Conservation (phyloP, 2,329 filamentous ascomycete species). For the Fusarium dlaminii region DNA sequence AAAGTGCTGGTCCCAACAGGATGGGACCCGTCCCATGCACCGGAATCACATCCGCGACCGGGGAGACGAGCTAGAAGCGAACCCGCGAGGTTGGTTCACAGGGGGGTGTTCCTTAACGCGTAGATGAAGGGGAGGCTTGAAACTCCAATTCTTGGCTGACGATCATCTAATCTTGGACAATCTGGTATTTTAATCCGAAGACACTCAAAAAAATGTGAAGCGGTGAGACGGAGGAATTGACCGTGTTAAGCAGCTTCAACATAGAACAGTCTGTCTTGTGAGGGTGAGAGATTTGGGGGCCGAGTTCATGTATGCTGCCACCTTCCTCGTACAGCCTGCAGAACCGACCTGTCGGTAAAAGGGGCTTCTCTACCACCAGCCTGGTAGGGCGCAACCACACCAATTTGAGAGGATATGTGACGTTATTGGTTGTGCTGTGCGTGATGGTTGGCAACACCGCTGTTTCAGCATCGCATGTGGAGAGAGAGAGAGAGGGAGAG, state of each 20-base stretch:
- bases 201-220: not conserved
- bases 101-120: not conserved
- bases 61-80: not conserved
- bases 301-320: not conserved
- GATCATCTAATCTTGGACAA: slow-evolving; percentile 1
- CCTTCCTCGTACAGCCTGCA: slow-evolving; percentile 4
- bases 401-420: not conserved
- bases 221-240: slow-evolving; percentile 19
- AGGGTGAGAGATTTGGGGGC: not conserved
- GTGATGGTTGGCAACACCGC: slow-evolving; percentile 13
- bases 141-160: not conserved
- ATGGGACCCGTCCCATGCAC: slow-evolving; percentile 5
- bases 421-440: slow-evolving; percentile 1
- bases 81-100: not conserved
- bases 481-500: too few relatives aligned
- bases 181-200: not conserved
- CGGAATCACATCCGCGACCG: slow-evolving; percentile 24
- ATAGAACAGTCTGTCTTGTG: not conserved
- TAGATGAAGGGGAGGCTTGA: not conserved
- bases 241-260: not conserved
- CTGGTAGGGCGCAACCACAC: slow-evolving; percentile 21
- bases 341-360: slow-evolving; percentile 29
- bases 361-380: not conserved
- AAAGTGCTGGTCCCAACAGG: not conserved
- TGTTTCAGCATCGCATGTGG: slow-evolving; percentile 1